A percentile compares a stretch with the other conserved stretches of the same genome.
Evolutionary conservation across 2,329 filamentous ascomycete species (phyloP).

Genomic region (Trichoderma arundinaceum): DNA sequence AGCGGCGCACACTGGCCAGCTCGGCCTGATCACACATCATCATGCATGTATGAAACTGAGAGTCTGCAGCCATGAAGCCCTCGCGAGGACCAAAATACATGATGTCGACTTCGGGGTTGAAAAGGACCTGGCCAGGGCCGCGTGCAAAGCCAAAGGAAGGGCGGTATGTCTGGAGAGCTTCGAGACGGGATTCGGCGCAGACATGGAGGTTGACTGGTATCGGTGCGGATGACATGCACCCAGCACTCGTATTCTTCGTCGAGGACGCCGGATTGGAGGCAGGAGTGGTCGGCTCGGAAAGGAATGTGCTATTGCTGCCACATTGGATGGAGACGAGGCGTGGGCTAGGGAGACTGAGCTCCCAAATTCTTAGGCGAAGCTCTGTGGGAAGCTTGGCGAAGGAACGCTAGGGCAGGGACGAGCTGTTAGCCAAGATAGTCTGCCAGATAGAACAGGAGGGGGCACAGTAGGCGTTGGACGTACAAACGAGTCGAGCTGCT

Average conservation of each 20-base stretch:
- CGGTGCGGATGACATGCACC: constrained; percentile 50
- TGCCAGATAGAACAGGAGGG: background rate
- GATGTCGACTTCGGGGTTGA: constrained; percentile 51
- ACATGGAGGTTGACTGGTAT: constrained; percentile 54
- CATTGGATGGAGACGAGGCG: constrained; percentile 54
- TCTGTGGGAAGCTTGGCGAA: constrained; percentile 54
- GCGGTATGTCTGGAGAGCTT: constrained; percentile 50
- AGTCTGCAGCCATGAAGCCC: constrained; percentile 53
- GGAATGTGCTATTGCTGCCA: constrained; percentile 41
- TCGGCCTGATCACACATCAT: constrained; percentile 50
- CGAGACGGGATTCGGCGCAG: constrained; percentile 53
- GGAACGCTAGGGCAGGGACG: constrained; percentile 42
- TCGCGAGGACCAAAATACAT: constrained; percentile 55
- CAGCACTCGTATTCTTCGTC: constrained; percentile 33
- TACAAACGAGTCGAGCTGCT: constrained; percentile 18
- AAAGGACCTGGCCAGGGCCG: constrained; percentile 49
- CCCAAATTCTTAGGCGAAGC: constrained; percentile 56
- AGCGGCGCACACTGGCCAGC: constrained; percentile 48
- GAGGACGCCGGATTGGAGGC: background rate
- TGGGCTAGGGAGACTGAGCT: constrained; percentile 49
- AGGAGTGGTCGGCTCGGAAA: background rate
- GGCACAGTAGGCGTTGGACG: background rate
- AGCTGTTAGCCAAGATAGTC: background rate
- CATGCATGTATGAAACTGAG: constrained; percentile 54
- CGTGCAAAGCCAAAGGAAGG: constrained; percentile 51